phyloP scores from a whole-genome alignment of 2,329 filamentous ascomycete genomes.

The Apiospora sp. region DNA sequence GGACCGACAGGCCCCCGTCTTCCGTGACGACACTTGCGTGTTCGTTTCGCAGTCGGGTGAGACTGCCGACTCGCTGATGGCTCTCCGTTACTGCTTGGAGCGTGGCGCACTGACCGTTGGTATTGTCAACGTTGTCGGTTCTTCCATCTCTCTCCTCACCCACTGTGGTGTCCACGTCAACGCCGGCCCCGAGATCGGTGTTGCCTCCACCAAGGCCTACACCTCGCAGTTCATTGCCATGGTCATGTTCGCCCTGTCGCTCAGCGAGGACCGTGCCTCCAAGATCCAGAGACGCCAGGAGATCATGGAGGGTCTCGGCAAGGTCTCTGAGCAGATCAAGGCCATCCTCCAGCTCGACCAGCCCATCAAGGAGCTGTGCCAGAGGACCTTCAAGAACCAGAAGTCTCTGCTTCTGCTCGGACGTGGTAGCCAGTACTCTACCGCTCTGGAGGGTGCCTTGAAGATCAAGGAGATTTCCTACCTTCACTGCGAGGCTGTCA shows the following conservation, averaged over 20 bases:
- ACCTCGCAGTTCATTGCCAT: conserved; percentile 99
- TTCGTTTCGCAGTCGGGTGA: conserved; percentile 99
- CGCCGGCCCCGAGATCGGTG: conserved; percentile 97
- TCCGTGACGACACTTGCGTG: conserved; percentile 98
- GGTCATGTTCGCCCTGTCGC: conserved; percentile 98
- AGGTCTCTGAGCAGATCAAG: conserved; percentile 91
- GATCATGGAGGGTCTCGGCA: conserved; percentile 92
- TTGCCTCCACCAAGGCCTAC: conserved; percentile 98
- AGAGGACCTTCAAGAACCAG: conserved; percentile 93
- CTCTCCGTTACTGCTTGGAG: conserved; percentile 96
- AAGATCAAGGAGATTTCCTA: conserved; percentile 99
- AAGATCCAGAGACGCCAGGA: conserved; percentile 92
- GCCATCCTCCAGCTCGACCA: conserved; percentile 90
- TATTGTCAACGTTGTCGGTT: conserved; percentile 98
- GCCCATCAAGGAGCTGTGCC: conserved; percentile 92
- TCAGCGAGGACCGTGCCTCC: conserved; percentile 95
- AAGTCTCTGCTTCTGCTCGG: conserved; percentile 94
- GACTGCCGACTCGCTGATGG: conserved; percentile 97
- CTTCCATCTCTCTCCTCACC: conserved; percentile 97
- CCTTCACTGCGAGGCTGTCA: conserved; percentile 98
- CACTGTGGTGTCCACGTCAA: conserved; percentile 99
- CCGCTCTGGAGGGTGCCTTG: conserved; percentile 93
- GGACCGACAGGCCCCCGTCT: conserved; percentile 94
- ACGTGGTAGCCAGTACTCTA: conserved; percentile 95
- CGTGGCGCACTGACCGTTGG: conserved; percentile 96